These are phyloP conservation scores for Phytopythium ostracodes DNA, from an alignment of 352 stramenopile species.

Conservation along the genomic window DNA sequence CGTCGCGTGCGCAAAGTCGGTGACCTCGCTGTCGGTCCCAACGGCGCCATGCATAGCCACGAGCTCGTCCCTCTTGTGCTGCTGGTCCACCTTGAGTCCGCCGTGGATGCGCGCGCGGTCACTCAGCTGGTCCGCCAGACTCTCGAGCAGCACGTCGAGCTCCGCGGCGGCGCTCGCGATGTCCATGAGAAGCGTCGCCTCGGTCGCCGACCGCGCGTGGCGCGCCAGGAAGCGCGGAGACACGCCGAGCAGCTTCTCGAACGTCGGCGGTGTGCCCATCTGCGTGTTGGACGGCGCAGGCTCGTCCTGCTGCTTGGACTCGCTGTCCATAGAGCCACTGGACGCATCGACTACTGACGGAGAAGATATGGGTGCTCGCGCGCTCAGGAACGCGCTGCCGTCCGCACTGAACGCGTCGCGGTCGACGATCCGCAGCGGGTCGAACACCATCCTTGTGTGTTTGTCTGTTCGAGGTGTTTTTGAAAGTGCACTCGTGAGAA, in stretches of 20 bases:
- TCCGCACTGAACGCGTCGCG: conserved; percentile 25
- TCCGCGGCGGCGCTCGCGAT: conserved; percentile 22
- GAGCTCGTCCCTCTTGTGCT: too few relatives aligned
- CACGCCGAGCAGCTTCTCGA: conserved; percentile 14
- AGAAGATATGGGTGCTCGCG: neutral
- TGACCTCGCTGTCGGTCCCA: neutral
- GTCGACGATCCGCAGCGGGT: conserved; percentile 10
- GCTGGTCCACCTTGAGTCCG: neutral
- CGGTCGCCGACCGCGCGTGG: conserved; percentile 13
- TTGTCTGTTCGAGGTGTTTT: too few relatives aligned
- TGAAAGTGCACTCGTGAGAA: neutral
- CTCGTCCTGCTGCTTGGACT: conserved; percentile 1
- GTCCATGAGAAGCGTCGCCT: conserved; percentile 25
- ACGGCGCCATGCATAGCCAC: too few relatives aligned
- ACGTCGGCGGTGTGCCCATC: conserved; percentile 1
- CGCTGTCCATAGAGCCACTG: neutral
- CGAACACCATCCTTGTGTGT: conserved; percentile 1
- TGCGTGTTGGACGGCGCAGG: neutral
- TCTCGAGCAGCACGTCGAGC: conserved; percentile 30
- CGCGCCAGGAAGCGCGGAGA: conserved; percentile 16
- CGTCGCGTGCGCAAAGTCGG: conserved; percentile 17
- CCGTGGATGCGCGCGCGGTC: conserved; percentile 20
- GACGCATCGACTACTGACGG: neutral
- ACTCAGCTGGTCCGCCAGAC: conserved; percentile 28
- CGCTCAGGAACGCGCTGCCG: conserved; percentile 17